Evolutionary conservation across 306 rosid genomes (phyloP), one percentile per base, ranked within the genome.

Genomic region (Lotus japonicus): DNA sequence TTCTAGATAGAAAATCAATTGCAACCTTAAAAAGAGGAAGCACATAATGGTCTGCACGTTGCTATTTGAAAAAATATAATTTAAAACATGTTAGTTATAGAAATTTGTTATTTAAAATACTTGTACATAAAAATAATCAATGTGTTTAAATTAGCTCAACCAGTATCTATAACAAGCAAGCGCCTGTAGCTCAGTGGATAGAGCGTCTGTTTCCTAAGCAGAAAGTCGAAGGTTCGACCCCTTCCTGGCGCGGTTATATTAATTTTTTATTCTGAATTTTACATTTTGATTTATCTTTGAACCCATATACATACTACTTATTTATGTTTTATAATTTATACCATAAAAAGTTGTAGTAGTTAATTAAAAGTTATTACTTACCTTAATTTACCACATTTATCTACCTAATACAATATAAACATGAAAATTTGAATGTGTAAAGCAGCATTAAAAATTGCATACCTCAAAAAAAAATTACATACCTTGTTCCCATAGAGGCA

Each of bases 401-500:
- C 3, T 13, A 43, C 11, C 13, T 6, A 0, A 14, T 0, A 11
- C 33, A 55, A 14, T 50, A 41, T 11, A 9, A 33, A 7, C n/a
- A 60, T 31, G 35, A 33, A 53, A 33, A 18, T 13, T 36, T 50
- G 8, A 63, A 62, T 14, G 16, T 18, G 58, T 38, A 23, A 35
- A 26, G 33, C 33, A 26, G 6, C 11, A 46, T 4, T 28, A 48
- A n/a, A n/a, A n/a, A n/a, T n/a, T n/a, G n/a, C n/a, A n/a, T n/a
- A n/a, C n/a, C n/a, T n/a, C n/a, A n/a, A n/a, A n/a, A n/a, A n/a
- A n/a, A n/a, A n/a, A 2, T 10, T 53, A 1, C 63, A 33, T 83
- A 94, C 99, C 99, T 88, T 91, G 87, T 68, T 87, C 95, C 99
- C 99, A 94, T 0, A 90, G 87, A 39, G 99, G 99, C 77, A 94